These are phyloP conservation scores for Solanum chiquidenum DNA, from an alignment of 257 asterid genomes.

Conservation along the genomic window DNA sequence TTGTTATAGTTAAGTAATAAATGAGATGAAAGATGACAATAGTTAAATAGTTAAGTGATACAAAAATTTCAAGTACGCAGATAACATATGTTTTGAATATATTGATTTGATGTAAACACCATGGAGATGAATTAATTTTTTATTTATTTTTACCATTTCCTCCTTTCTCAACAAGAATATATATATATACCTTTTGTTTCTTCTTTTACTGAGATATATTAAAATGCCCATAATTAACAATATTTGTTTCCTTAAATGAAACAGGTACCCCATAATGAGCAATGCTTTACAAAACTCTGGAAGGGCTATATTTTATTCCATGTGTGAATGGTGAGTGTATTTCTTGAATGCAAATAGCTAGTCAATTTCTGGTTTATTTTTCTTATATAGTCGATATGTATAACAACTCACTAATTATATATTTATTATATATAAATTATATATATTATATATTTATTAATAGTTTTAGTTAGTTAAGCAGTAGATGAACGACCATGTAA, in stretches of 20 bases:
- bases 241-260: not conserved
- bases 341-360: not conserved
- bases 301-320: constrained; percentile 72
- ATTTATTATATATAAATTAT: not conserved
- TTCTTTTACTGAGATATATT: not conserved
- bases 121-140: not conserved
- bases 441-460: not conserved
- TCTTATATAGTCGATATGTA: not conserved
- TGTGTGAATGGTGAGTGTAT: constrained; percentile 65
- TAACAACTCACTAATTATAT: not conserved
- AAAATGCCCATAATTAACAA: not conserved
- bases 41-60: not conserved
- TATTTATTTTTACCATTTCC: not conserved
- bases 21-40: not conserved
- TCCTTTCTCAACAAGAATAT: not conserved
- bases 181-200: not conserved
- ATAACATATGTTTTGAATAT: not conserved
- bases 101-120: not conserved
- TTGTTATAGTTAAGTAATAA: not conserved
- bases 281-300: constrained; percentile 79
- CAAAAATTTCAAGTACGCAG: accelerated
- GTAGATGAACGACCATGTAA: too few species aligned
- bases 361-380: not conserved
- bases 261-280: constrained; percentile 66
- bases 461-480: not conserved